Conservation (phyloP, 306 rosid species). For the Cicer yamashitae region DNA sequence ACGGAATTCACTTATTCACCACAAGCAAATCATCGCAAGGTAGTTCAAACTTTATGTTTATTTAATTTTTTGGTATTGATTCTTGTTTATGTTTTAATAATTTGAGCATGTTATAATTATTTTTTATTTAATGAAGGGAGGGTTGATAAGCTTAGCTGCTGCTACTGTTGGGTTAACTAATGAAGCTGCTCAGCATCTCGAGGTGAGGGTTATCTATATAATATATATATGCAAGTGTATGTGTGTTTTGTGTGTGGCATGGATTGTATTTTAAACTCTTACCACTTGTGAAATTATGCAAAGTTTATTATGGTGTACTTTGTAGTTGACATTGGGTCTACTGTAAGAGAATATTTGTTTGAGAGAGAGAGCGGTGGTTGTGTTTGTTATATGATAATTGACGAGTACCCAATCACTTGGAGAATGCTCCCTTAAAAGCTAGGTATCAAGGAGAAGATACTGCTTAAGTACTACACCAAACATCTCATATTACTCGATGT, state of each 20-base stretch:
- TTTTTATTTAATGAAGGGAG: slow-evolving; percentile 64
- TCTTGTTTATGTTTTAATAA: slow-evolving; percentile 8
- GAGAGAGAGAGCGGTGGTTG: not conserved
- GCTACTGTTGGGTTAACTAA: slow-evolving; percentile 90
- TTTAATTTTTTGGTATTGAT: not conserved
- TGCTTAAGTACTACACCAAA: not conserved
- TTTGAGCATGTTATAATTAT: slow-evolving; percentile 1
- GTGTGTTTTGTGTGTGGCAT: not conserved
- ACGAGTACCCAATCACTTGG: no score
- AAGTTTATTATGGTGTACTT: slow-evolving; percentile 10
- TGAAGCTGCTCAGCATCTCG: slow-evolving; percentile 94
- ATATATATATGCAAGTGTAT: not conserved
- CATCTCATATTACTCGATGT: not conserved
- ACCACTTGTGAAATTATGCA: slow-evolving; percentile 14
- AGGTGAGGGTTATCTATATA: slow-evolving; percentile 58
- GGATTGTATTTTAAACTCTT: slow-evolving; percentile 26
- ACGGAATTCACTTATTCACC: slow-evolving; percentile 70
- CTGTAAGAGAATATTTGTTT: slow-evolving; percentile 10
- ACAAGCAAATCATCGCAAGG: slow-evolving; percentile 95
- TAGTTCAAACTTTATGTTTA: slow-evolving; percentile 39
- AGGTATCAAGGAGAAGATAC: no score
- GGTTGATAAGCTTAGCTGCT: slow-evolving; percentile 95
- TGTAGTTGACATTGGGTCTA: slow-evolving; percentile 24
- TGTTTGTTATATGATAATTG: no score
- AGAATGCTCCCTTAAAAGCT: no score